Evolutionary conservation across 2,329 filamentous ascomycete genomes (phyloP).

Genomic region (Colletotrichum gloeosporioides): DNA sequence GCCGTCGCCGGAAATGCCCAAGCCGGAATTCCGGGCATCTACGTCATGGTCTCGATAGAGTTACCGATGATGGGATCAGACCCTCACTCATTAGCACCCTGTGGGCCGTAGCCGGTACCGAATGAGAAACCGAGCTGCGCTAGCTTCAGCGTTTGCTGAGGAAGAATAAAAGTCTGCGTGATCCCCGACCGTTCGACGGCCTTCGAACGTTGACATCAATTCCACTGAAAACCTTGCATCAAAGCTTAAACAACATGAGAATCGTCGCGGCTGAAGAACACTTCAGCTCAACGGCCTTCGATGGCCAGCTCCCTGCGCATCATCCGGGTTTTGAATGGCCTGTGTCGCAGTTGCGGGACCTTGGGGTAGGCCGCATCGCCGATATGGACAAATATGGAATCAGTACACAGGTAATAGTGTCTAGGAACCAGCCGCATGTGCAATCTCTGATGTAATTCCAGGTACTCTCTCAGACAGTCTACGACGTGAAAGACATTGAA

Average conservation of each 20-base stretch:
- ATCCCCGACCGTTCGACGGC: accelerated
- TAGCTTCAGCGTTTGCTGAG: not conserved
- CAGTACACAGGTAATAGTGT: not conserved
- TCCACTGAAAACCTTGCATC: not conserved
- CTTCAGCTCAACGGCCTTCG: not conserved
- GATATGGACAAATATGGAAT: not conserved
- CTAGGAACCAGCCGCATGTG: not conserved
- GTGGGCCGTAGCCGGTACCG: not conserved
- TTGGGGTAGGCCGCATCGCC: not conserved
- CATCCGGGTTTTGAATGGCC: not conserved
- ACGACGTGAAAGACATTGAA: not conserved
- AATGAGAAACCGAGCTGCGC: not conserved
- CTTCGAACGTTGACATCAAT: accelerated
- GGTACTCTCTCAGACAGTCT: not conserved
- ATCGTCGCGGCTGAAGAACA: not conserved
- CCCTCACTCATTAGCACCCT: not conserved
- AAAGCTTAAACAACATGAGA: not conserved
- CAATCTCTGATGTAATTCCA: not conserved
- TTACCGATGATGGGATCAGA: not conserved
- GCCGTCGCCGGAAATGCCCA: not conserved
- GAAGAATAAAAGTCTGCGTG: not conserved
- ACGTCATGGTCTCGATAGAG: not conserved
- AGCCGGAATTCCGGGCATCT: not conserved
- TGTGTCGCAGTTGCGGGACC: not conserved
- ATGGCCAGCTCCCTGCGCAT: not conserved